A percentile compares a stretch with the other conserved stretches of the same genome.
These are phyloP conservation scores for Dryas integrifolia DNA, from an alignment of 331 rosid species.

Conservation along the genomic window DNA sequence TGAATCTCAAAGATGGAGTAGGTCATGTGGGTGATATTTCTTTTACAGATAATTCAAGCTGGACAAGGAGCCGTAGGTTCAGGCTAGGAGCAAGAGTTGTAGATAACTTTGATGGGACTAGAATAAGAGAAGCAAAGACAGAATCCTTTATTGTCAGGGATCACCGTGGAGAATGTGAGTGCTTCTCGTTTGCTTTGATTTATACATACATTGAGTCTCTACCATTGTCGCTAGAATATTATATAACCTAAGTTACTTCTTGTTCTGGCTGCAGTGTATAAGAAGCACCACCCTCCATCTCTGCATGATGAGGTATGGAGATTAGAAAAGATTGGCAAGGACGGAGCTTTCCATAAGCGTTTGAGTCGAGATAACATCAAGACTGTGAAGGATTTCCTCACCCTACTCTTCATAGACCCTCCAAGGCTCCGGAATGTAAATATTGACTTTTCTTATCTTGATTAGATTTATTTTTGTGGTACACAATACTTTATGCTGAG, in stretches of 20 bases:
- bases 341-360: constrained; percentile 97
- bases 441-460: constrained; percentile 11
- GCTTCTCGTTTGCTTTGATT: constrained; percentile 19
- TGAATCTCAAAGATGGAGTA: constrained; percentile 73
- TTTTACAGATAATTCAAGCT: constrained; percentile 93
- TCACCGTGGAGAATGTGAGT: constrained; percentile 97
- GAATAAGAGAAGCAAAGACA: constrained; percentile 81
- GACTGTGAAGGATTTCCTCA: constrained; percentile 83
- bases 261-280: constrained; percentile 71
- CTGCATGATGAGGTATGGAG: constrained; percentile 94
- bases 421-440: constrained; percentile 79
- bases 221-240: not conserved
- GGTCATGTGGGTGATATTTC: constrained; percentile 75
- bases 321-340: constrained; percentile 94
- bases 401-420: constrained; percentile 63
- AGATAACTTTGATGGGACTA: constrained; percentile 56
- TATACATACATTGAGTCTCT: not conserved
- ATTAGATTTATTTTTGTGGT: not conserved
- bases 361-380: constrained; percentile 60
- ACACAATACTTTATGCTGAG: not conserved
- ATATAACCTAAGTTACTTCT: constrained; percentile 23
- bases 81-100: constrained; percentile 86
- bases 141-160: constrained; percentile 86
- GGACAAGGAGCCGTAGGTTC: constrained; percentile 96
- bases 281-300: constrained; percentile 96